These are phyloP conservation scores for Globisporangium solare DNA, from an alignment of 352 stramenopile genomes.

Conservation along the genomic window DNA sequence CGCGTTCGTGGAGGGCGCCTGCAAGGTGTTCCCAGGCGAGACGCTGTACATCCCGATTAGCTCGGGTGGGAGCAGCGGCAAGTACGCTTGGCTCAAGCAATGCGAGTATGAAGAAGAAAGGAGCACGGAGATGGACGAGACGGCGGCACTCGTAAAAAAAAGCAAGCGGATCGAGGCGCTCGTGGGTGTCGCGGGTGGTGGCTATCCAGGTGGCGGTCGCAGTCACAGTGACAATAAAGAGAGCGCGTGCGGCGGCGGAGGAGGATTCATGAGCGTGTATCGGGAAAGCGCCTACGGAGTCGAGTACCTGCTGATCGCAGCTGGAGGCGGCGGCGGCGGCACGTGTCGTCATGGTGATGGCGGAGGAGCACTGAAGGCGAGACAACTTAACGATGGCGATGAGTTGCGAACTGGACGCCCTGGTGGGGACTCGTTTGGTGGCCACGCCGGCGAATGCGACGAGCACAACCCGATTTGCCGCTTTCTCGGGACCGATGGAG, in stretches of 20 bases:
- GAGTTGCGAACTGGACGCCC: constrained; percentile 49
- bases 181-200: constrained; percentile 38
- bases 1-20: constrained; percentile 62
- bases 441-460: constrained; percentile 46
- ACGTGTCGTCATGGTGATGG: constrained; percentile 59
- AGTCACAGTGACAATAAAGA: constrained; percentile 71
- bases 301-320: constrained; percentile 65
- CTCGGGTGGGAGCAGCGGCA: constrained; percentile 36
- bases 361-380: constrained; percentile 24
- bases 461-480: constrained; percentile 55
- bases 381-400: constrained; percentile 26
- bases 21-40: constrained; percentile 57
- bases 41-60: constrained; percentile 60
- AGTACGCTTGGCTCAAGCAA: constrained; percentile 40
- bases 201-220: constrained; percentile 42
- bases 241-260: constrained; percentile 56
- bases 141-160: constrained; percentile 7
- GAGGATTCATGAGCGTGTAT: constrained; percentile 70
- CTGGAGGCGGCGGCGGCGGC: constrained; percentile 57
- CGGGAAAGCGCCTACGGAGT: constrained; percentile 56
- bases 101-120: constrained; percentile 17
- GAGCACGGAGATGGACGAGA: constrained; percentile 1
- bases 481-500: constrained; percentile 47
- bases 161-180: constrained; percentile 34
- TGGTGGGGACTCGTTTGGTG: constrained; percentile 34